Base-by-base conservation (phyloP, 345 rosid genomes). In the Ceriops decandra region DNA sequence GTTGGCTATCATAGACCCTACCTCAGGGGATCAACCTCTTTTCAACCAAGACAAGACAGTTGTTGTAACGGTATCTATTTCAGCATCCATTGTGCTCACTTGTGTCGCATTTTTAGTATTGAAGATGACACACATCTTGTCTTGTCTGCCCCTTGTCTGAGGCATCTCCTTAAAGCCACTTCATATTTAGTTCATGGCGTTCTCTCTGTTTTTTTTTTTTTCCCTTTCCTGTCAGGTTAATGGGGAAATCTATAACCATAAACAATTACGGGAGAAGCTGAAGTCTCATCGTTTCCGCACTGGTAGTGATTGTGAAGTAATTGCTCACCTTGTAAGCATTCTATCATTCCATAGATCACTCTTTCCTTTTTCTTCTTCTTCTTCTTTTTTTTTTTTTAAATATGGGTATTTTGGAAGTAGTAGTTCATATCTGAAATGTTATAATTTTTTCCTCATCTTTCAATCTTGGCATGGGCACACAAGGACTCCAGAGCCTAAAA, bases 191-290 rank as follows among this genome's bases (percentile, higher is more conserved):
- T 49, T 38, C 11, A 49, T 42, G 22, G 20, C 7, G 16, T 46
- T 31, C 33, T 5, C 32, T 31, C 6, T 31, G 5, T 31, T 31
- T 52, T 35, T 22, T 5, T 59, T 17, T 65, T 57, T 57, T 69
- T 58, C 46, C 52, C 74, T 42, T 16, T 20, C 9, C 75, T 30
- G 79, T 62, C 70, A 90, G 96, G 90, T 90, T 51, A 90, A 90
- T 62, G 91, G 96, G n/a, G 96, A 90, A 81, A 90, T 90, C 70
- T 90, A 90, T 76, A 90, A 90, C 82, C 96, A 90, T 70, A 86
- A 85, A 60, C 70, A 77, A 28, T 81, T 90, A 79, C 82, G 86
- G 60, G 85, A 79, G 71, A 78, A 80, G 52, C 72, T 90, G 46
- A 85, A 71, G 67, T 74, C 89, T 68, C 96, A 90, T 72, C 58